Base-by-base conservation (phyloP, 306 rosid genomes). In the Lathyrus tuberosus region DNA sequence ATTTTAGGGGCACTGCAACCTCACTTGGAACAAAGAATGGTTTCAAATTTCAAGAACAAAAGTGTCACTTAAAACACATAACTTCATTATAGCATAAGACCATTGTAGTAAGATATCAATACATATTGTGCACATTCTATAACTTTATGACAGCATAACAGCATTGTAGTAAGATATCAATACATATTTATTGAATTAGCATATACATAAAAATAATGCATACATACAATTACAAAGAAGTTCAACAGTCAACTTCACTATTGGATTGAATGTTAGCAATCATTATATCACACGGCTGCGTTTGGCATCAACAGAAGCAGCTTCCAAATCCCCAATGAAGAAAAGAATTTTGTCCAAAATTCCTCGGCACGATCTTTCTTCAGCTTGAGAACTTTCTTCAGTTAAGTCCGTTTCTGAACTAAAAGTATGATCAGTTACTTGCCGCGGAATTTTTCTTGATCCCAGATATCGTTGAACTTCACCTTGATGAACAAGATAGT, bases 251-350 rank as follows among this genome's bases (percentile, higher is more conserved):
- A 67, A 80, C 13, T 65, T 40, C 43, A 51, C 43, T 0, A 26
- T 13, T 63, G 42, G 38, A 61, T 17, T 30, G 62, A 35, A 20
- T 35, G 9, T 41, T 8, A 14, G 70, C 48, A 2, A 9, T 58
- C 53, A 54, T 89, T 76, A 84, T 33, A 74, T 62, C 35, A 75
- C 65, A 72, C 85, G 79, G 67, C 78, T 79, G 16, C 85, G 89
- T 75, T 90, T 87, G 48, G 89, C 91, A 70, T 82, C 85, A 0
- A 81, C 79, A 16, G 91, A 82, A 71, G 96, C 93, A 70, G 84
- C 93, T 66, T 90, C 92, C 82, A 87, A 80, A 76, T 90, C 93
- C 73, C 96, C 88, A 49, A 90, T 80, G 84, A 90, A 90, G 31
- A 90, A 90, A 33, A 87, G 89, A 47, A 90, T 90, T 68, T 79